phyloP scores from a whole-genome alignment of 768 basidiomycete species.

The Leucogyrophana mollusca region DNA sequence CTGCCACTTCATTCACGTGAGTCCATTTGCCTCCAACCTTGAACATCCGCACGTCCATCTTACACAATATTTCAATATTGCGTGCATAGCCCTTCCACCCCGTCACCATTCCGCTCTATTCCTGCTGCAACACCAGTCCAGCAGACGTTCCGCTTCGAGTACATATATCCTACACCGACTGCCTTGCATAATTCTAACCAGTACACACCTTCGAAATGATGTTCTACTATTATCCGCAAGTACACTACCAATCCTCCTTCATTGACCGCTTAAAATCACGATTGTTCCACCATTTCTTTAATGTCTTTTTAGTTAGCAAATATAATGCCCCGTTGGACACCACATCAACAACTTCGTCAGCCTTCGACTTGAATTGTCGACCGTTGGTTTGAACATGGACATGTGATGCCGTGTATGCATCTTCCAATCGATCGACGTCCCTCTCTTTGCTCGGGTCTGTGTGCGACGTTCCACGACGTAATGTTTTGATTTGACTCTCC shows the following conservation, averaged over 20 bases:
- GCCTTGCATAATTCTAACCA: too few relatives aligned
- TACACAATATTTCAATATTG: too few relatives aligned
- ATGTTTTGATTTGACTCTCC: constrained; percentile 25
- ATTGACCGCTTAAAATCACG: background rate
- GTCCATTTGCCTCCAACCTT: too few relatives aligned
- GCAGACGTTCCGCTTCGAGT: too few relatives aligned
- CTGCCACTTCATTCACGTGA: too few relatives aligned
- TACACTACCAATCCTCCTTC: constrained; percentile 3
- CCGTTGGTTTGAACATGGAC: background rate
- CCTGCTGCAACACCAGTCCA: too few relatives aligned
- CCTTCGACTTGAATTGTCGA: background rate
- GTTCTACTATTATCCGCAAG: too few relatives aligned
- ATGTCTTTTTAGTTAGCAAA: background rate
- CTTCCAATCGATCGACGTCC: constrained; percentile 6
- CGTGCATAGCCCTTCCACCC: too few relatives aligned
- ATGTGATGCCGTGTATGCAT: constrained; percentile 2
- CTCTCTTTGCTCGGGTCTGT: constrained; percentile 15
- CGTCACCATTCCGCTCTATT: too few relatives aligned
- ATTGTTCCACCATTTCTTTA: constrained; percentile 5
- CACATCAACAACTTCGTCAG: constrained; percentile 3
- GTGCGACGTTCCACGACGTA: constrained; percentile 24
- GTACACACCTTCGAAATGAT: too few relatives aligned
- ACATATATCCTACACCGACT: too few relatives aligned
- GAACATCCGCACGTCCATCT: too few relatives aligned
- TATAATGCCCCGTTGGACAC: background rate